A percentile compares a stretch with the other conserved stretches of the same genome.
Conservation (phyloP, 2,329 filamentous ascomycete species). For the Fusarium sp. region DNA sequence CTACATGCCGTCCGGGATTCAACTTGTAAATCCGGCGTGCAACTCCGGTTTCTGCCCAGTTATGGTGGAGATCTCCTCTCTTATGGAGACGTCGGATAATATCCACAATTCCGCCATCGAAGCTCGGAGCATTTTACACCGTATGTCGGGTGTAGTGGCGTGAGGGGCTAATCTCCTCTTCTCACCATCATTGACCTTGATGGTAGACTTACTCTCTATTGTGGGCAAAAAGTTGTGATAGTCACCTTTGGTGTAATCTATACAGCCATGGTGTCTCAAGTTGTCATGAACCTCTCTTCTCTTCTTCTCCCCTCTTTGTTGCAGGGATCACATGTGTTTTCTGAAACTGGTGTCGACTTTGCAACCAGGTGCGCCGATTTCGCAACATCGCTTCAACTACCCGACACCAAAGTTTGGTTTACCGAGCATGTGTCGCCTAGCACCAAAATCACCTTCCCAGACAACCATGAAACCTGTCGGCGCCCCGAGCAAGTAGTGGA, state of each 20-base stretch:
- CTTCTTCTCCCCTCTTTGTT: conserved; percentile 15
- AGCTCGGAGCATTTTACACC: not conserved
- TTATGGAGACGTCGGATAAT: not conserved
- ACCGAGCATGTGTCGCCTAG: conserved; percentile 31
- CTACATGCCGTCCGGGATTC: not conserved
- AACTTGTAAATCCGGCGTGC: not conserved
- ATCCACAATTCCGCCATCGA: not conserved
- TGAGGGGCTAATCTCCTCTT: not conserved
- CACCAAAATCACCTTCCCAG: conserved; percentile 22
- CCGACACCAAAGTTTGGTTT: conserved; percentile 35
- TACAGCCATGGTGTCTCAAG: not conserved
- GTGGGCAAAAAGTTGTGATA: not conserved
- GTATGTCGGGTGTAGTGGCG: not conserved
- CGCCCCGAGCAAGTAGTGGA: conserved; percentile 28
- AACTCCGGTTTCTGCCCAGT: not conserved
- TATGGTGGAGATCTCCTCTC: not conserved
- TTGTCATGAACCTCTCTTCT: conserved; percentile 8
- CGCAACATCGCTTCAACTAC: conserved; percentile 22
- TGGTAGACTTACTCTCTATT: no score
- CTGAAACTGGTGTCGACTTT: conserved; percentile 14
- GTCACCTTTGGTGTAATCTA: not conserved
- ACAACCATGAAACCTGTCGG: conserved; percentile 26
- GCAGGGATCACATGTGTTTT: conserved; percentile 7
- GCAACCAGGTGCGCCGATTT: conserved; percentile 27
- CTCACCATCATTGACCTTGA: not conserved